A percentile compares a stretch with the other conserved stretches of the same genome.
Conservation (phyloP, 768 basidiomycete genomes). For the Antrodiella citrinella region DNA sequence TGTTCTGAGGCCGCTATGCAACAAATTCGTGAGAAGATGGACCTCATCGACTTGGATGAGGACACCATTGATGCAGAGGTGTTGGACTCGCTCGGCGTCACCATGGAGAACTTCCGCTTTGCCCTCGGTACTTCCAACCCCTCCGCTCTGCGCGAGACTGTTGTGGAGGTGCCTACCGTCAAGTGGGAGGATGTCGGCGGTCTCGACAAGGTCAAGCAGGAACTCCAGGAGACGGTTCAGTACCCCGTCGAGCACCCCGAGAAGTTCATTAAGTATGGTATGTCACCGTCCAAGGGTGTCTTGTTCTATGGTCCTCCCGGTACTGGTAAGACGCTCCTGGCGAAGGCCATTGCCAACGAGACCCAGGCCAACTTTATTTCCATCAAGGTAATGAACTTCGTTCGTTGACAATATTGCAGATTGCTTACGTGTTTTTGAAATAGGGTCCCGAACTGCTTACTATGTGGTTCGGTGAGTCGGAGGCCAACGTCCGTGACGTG, state of each 20-base stretch:
- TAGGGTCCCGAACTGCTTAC: conserved; percentile 95
- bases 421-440: not conserved
- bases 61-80: conserved; percentile 99
- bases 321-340: conserved; percentile 98
- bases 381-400: conserved; percentile 73
- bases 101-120: conserved; percentile 99
- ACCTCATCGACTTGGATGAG: conserved; percentile 89
- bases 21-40: conserved; percentile 99
- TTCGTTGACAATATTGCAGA: too few species aligned
- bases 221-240: conserved; percentile 98
- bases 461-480: conserved; percentile 99
- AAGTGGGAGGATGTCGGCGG: conserved; percentile 99
- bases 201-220: conserved; percentile 98
- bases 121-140: conserved; percentile 97
- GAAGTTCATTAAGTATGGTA: conserved; percentile 99
- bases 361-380: conserved; percentile 99
- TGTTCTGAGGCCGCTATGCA: conserved; percentile 99
- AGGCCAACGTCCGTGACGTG: conserved; percentile 98
- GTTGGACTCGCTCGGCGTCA: conserved; percentile 96
- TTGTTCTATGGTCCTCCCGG: conserved; percentile 99
- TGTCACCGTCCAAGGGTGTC: conserved; percentile 99
- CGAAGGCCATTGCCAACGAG: conserved; percentile 99
- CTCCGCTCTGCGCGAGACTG: conserved; percentile 96
- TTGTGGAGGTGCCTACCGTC: conserved; percentile 97
- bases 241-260: conserved; percentile 99